A percentile compares a stretch with the other conserved stretches of the same genome.
These are phyloP conservation scores for Exophiala bonariae DNA, from an alignment of 2,329 filamentous ascomycete genomes.

Conservation along the genomic window DNA sequence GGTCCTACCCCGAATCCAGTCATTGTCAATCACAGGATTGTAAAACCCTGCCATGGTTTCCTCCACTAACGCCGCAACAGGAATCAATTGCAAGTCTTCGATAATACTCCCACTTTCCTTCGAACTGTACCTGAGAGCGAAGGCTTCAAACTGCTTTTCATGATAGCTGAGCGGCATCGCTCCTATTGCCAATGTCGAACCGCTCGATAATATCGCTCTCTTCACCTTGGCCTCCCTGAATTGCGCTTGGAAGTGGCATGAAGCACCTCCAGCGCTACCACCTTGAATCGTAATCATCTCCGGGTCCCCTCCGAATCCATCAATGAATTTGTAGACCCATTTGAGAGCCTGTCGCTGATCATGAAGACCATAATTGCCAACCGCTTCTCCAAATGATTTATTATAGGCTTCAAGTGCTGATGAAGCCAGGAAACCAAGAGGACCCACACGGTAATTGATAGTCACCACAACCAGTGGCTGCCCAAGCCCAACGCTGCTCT, in stretches of 20 bases:
- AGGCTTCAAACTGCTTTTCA: neutral
- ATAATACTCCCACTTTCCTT: neutral
- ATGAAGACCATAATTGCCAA: slow-evolving; percentile 43
- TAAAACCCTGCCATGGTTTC: neutral
- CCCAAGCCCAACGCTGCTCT: slow-evolving; percentile 52
- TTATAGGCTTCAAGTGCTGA: neutral
- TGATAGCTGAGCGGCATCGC: slow-evolving; percentile 2
- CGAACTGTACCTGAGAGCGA: neutral
- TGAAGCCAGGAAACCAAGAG: slow-evolving; percentile 29
- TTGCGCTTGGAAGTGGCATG: neutral
- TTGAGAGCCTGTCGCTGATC: slow-evolving; percentile 39
- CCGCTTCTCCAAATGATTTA: neutral
- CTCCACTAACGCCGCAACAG: neutral
- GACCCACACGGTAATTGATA: slow-evolving; percentile 32
- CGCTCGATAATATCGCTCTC: slow-evolving; percentile 1
- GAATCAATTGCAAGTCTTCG: no score
- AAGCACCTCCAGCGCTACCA: slow-evolving; percentile 46
- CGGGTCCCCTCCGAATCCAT: slow-evolving; percentile 41
- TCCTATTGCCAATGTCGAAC: neutral
- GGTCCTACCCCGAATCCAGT: neutral
- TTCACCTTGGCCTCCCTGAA: neutral
- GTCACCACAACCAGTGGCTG: slow-evolving; percentile 16
- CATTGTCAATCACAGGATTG: slow-evolving; percentile 1
- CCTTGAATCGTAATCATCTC: slow-evolving; percentile 41
- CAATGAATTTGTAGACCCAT: slow-evolving; percentile 42